phyloP scores from a whole-genome alignment of 1,284 basidiomycete species.

The Marasmius oreades region DNA sequence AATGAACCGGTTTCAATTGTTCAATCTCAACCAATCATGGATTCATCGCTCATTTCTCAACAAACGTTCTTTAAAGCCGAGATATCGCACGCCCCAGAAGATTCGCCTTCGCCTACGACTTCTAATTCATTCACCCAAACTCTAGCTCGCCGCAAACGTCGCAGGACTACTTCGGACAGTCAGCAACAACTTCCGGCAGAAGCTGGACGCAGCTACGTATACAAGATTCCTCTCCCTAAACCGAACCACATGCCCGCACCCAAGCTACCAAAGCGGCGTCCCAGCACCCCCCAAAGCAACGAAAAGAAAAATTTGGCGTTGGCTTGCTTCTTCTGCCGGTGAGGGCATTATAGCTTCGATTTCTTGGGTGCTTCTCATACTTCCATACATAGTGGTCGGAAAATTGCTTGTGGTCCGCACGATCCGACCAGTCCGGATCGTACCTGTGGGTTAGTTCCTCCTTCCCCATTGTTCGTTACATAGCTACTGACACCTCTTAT shows the following conservation, averaged over 20 bases:
- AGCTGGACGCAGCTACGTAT: constrained; percentile 10
- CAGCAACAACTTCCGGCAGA: background rate
- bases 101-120: background rate
- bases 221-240: constrained; percentile 14
- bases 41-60: background rate
- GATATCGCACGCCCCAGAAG: background rate
- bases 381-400: constrained; percentile 16
- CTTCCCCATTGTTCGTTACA: background rate
- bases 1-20: background rate
- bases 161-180: constrained; percentile 6
- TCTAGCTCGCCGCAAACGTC: constrained; percentile 5
- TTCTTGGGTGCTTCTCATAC: background rate
- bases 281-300: constrained; percentile 13
- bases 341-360: constrained; percentile 8
- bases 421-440: constrained; percentile 20
- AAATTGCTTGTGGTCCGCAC: constrained; percentile 28
- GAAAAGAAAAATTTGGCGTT: constrained; percentile 24
- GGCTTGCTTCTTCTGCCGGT: constrained; percentile 28
- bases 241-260: constrained; percentile 6
- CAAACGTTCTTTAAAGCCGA: background rate
- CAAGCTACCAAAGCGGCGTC: constrained; percentile 9
- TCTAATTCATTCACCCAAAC: constrained; percentile 2
- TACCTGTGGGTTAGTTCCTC: constrained; percentile 24
- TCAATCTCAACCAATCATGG: background rate
- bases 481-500: background rate